phyloP scores from a whole-genome alignment of 129 eudicot species.

The Lactuca saligna region DNA sequence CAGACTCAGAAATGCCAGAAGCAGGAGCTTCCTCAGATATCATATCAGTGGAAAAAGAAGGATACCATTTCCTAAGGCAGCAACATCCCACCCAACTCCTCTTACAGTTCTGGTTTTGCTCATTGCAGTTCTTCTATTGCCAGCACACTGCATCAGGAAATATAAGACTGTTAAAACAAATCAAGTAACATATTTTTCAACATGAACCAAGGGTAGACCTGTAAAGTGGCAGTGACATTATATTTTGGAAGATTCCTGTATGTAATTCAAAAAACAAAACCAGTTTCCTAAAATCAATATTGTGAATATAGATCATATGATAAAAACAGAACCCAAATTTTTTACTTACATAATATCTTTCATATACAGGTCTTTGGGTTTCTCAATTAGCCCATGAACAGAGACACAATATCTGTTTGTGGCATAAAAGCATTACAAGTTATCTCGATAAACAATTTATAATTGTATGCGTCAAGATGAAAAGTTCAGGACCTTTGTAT shows the following conservation, averaged over 20 bases:
- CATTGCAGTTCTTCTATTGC: slow-evolving; percentile 98
- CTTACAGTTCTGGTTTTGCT: slow-evolving; percentile 83
- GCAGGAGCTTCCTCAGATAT: background rate
- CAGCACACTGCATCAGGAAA: slow-evolving; percentile 76
- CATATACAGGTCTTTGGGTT: slow-evolving; percentile 65
- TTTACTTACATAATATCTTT: slow-evolving; percentile 71
- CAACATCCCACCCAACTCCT: slow-evolving; percentile 99
- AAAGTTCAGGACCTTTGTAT: slow-evolving; percentile 53
- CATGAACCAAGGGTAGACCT: slow-evolving; percentile 42
- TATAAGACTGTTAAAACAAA: slow-evolving; percentile 2
- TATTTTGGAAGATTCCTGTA: slow-evolving; percentile 87
- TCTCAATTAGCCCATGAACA: slow-evolving; percentile 51
- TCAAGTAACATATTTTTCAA: background rate
- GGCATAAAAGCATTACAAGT: slow-evolving; percentile 1
- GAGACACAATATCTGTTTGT: slow-evolving; percentile 62
- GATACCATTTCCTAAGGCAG: slow-evolving; percentile 95
- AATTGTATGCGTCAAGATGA: background rate
- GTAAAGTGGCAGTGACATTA: slow-evolving; percentile 81
- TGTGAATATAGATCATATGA: background rate
- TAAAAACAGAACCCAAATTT: background rate
- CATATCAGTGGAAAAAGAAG: slow-evolving; percentile 1
- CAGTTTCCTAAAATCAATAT: background rate
- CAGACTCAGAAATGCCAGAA: too few species aligned
- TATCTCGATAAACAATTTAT: slow-evolving; percentile 10
- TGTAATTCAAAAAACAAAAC: slow-evolving; percentile 36